phyloP scores from a whole-genome alignment of 176 grass and related monocot genomes.

The Otatea glauca region DNA sequence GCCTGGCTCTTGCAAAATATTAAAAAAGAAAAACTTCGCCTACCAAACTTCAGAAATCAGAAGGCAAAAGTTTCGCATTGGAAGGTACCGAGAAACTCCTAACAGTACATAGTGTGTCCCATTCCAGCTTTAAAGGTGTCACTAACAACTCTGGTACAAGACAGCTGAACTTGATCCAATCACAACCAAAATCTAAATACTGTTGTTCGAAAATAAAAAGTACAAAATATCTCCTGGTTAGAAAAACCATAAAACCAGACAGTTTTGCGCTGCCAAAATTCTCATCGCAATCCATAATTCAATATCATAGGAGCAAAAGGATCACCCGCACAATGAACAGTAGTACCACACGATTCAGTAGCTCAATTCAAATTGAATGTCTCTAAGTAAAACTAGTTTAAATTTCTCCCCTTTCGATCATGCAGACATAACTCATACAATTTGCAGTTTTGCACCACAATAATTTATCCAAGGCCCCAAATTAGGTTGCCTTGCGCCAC shows the following conservation, averaged over 20 bases:
- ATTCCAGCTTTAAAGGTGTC: conserved; percentile 37
- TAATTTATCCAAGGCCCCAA: conserved; percentile 13
- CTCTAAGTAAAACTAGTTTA: not conserved
- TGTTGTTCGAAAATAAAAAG: conserved; percentile 13
- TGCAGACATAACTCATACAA: not conserved
- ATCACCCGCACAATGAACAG: not conserved
- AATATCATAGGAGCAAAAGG: not conserved
- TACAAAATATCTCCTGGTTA: not conserved
- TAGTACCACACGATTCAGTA: not conserved
- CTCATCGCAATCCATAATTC: not conserved
- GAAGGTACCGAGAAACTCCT: conserved; percentile 47
- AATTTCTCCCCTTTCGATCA: conserved; percentile 4
- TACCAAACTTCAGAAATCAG: conserved; percentile 49
- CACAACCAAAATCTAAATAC: not conserved
- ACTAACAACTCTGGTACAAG: conserved; percentile 34
- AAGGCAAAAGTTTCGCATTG: conserved; percentile 43
- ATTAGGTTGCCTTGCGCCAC: conserved; percentile 10
- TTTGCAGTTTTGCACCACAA: not conserved
- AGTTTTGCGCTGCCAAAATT: not conserved
- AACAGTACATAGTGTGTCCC: conserved; percentile 38
- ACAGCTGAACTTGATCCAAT: conserved; percentile 34
- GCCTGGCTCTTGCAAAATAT: conserved; percentile 40
- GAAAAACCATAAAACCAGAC: not conserved
- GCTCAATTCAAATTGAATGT: conserved; percentile 15
- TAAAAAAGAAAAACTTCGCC: conserved; percentile 28